Conservation (phyloP, 306 rosid species). For the Trifolium repens region DNA sequence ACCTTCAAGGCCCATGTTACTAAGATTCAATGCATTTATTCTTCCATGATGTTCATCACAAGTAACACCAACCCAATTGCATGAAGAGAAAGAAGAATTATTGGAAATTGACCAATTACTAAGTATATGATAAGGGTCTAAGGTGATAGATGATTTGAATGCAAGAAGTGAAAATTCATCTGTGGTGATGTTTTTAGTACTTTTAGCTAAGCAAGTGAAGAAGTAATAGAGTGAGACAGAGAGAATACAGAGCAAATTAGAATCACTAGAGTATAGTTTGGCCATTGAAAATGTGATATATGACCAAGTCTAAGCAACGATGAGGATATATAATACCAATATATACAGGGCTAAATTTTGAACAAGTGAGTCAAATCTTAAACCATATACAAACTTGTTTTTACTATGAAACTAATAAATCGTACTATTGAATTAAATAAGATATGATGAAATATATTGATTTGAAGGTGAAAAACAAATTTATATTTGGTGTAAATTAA, state of each 20-base stretch:
- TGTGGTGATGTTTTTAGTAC: not conserved
- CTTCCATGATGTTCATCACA: conserved; percentile 8
- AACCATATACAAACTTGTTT: not conserved
- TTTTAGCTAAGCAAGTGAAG: not conserved
- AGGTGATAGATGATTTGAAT: conserved; percentile 27
- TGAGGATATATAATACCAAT: not conserved
- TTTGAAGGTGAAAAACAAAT: no score
- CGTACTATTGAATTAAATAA: no score
- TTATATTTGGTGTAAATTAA: no score
- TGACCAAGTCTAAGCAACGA: not conserved
- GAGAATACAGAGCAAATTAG: not conserved
- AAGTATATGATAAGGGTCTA: not conserved
- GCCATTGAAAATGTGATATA: not conserved
- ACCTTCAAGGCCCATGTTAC: conserved; percentile 27
- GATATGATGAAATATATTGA: no score
- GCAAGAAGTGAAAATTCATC: conserved; percentile 32
- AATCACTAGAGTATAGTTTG: not conserved
- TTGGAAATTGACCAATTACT: conserved; percentile 25
- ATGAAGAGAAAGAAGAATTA: not conserved
- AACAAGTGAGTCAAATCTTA: not conserved
- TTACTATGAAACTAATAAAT: not conserved
- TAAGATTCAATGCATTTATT: conserved; percentile 9
- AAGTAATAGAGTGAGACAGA: not conserved
- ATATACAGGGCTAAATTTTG: no score
- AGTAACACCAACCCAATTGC: conserved; percentile 28